phyloP scores from a whole-genome alignment of 208 protist genomes.

The Leishmania guyanensis region DNA sequence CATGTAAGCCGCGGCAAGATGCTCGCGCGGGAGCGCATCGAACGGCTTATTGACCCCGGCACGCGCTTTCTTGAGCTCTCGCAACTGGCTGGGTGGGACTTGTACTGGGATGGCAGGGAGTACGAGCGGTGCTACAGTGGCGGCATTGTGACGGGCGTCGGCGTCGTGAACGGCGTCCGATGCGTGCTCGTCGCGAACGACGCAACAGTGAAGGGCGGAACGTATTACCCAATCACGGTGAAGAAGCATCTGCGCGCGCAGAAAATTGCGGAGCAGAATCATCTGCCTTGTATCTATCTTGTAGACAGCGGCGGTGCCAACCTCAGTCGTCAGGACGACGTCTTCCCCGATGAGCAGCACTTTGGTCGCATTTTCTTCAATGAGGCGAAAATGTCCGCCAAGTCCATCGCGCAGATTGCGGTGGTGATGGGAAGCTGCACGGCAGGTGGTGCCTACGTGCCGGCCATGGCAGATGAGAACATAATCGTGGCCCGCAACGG shows the following conservation, averaged over 20 bases:
- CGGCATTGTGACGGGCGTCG: slow-evolving; percentile 96
- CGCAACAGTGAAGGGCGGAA: slow-evolving; percentile 97
- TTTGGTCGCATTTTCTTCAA: slow-evolving; percentile 99
- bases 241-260: slow-evolving; percentile 98
- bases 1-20: slow-evolving; percentile 85
- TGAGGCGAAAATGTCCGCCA: slow-evolving; percentile 95
- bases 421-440: slow-evolving; percentile 98
- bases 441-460: slow-evolving; percentile 96
- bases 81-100: slow-evolving; percentile 92
- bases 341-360: slow-evolving; percentile 96
- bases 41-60: slow-evolving; percentile 87
- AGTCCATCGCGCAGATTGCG: slow-evolving; percentile 95
- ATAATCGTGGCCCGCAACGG: slow-evolving; percentile 94
- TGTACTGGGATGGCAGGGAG: slow-evolving; percentile 83
- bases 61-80: slow-evolving; percentile 96
- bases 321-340: slow-evolving; percentile 91
- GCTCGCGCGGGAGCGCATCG: slow-evolving; percentile 91
- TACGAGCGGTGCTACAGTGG: slow-evolving; percentile 83
- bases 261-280: slow-evolving; percentile 95
- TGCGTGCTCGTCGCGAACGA: slow-evolving; percentile 98
- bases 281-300: slow-evolving; percentile 97
- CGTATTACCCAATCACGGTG: slow-evolving; percentile 98
- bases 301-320: slow-evolving; percentile 97
- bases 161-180: slow-evolving; percentile 73
- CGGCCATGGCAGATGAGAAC: slow-evolving; percentile 95